Evolutionary conservation across 768 basidiomycete species (phyloP).

Genomic region (Podaxis sp.): DNA sequence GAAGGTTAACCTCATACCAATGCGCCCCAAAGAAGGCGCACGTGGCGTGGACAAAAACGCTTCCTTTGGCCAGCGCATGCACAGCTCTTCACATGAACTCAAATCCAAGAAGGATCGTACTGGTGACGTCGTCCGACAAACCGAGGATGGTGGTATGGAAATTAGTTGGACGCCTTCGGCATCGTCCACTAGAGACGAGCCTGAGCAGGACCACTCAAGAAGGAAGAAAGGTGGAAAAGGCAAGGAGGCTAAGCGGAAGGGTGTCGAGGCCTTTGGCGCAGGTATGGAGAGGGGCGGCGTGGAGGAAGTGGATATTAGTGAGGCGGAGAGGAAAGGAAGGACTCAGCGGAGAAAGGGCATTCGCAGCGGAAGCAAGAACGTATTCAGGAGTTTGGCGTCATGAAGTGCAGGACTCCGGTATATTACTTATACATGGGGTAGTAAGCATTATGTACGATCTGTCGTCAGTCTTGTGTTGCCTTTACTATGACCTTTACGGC

Average conservation of each 20-base stretch:
- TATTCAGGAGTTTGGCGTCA: conserved; percentile 42
- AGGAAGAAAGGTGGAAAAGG: conserved; percentile 29
- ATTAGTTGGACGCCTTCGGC: conserved; percentile 77
- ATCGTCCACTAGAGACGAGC: conserved; percentile 34
- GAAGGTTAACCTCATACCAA: conserved; percentile 64
- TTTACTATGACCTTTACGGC: conserved; percentile 63
- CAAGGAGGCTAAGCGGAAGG: conserved; percentile 41
- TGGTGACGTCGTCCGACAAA: conserved; percentile 15
- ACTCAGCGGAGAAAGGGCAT: conserved; percentile 73
- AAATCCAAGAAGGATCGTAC: conserved; percentile 15
- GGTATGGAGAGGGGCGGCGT: conserved; percentile 83
- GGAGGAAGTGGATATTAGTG: conserved; percentile 49
- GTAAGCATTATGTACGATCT: not conserved
- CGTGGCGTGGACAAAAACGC: conserved; percentile 44
- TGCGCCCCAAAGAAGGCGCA: conserved; percentile 44
- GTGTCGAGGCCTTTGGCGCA: conserved; percentile 79
- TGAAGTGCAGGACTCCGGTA: not conserved
- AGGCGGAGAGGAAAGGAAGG: conserved; percentile 76
- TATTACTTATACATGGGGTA: not conserved
- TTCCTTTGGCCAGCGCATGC: conserved; percentile 71
- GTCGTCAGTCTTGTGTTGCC: conserved; percentile 10
- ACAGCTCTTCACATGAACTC: conserved; percentile 20
- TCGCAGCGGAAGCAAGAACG: conserved; percentile 90
- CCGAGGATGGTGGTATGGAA: conserved; percentile 71
- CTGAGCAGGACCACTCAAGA: conserved; percentile 26